Evolutionary conservation across 306 rosid species (phyloP).

Genomic region (Oemleria cerasiformis): DNA sequence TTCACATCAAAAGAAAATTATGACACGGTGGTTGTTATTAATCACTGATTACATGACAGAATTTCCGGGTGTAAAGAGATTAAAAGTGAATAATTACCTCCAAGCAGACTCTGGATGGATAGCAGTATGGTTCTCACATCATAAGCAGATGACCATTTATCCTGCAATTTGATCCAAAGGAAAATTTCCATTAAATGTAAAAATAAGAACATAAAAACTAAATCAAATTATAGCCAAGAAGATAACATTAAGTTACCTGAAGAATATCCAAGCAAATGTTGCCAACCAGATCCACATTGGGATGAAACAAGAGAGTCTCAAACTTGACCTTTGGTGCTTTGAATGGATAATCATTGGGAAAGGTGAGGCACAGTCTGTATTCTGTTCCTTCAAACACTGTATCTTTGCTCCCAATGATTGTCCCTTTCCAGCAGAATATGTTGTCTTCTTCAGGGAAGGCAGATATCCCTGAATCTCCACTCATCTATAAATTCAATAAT

Average conservation of each 20-base stretch:
- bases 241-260: conserved; percentile 54
- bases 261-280: conserved; percentile 97
- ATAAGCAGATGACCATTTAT: conserved; percentile 87
- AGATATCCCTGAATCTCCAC: conserved; percentile 87
- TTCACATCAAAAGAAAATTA: neutral
- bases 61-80: too few relatives aligned
- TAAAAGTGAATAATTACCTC: conserved; percentile 45
- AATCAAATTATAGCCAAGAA: too few relatives aligned
- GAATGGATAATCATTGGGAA: conserved; percentile 91
- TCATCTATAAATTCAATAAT: conserved; percentile 53
- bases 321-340: conserved; percentile 94
- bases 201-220: neutral
- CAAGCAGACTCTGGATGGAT: conserved; percentile 84
- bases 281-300: conserved; percentile 80
- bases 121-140: conserved; percentile 75
- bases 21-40: too few relatives aligned
- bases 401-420: conserved; percentile 88
- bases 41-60: too few relatives aligned
- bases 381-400: conserved; percentile 90
- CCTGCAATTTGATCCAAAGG: conserved; percentile 30
- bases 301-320: conserved; percentile 82
- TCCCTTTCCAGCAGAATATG: conserved; percentile 95
- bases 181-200: neutral
- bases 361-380: conserved; percentile 69
- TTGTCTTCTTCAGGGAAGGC: conserved; percentile 97